phyloP scores from a whole-genome alignment of 176 grass and related monocot species.

The Paspalum notatum region DNA sequence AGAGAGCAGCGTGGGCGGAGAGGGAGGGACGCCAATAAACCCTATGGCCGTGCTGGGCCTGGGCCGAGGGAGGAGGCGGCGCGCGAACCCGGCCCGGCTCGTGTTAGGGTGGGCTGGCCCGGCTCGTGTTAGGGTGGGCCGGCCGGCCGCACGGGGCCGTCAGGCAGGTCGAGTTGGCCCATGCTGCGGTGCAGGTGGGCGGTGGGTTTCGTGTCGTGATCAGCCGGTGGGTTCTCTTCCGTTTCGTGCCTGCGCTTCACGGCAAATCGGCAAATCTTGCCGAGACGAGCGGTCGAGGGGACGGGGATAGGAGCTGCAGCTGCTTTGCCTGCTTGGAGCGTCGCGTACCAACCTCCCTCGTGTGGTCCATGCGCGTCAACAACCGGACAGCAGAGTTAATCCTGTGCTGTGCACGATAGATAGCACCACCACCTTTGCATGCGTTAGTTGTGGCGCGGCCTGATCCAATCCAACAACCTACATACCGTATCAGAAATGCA shows the following conservation, averaged over 20 bases:
- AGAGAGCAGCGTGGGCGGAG: neutral
- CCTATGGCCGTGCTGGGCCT: constrained; percentile 43
- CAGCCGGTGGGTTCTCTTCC: too few relatives aligned
- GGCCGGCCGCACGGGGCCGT: neutral
- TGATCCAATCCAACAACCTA: neutral
- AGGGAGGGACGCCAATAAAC: constrained; percentile 42
- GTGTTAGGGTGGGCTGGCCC: too few relatives aligned
- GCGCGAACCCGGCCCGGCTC: neutral
- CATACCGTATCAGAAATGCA: neutral
- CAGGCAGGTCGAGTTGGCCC: neutral
- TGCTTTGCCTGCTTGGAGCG: too few relatives aligned
- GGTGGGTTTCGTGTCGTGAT: too few relatives aligned
- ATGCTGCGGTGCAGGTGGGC: neutral
- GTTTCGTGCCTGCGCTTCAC: constrained; percentile 17
- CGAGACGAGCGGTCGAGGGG: constrained; percentile 1
- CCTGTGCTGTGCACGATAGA: neutral
- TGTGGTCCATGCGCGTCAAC: constrained; percentile 19
- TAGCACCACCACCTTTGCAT: too few relatives aligned
- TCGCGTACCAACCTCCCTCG: neutral
- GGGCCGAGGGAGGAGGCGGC: neutral
- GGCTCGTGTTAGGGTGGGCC: neutral
- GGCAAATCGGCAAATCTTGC: constrained; percentile 10
- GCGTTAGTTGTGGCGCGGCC: neutral
- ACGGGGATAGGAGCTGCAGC: too few relatives aligned
- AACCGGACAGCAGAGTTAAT: constrained; percentile 26